These are phyloP conservation scores for Lichtheimia ramosa DNA, from an alignment of 371 early-diverging fungal species.

Conservation along the genomic window DNA sequence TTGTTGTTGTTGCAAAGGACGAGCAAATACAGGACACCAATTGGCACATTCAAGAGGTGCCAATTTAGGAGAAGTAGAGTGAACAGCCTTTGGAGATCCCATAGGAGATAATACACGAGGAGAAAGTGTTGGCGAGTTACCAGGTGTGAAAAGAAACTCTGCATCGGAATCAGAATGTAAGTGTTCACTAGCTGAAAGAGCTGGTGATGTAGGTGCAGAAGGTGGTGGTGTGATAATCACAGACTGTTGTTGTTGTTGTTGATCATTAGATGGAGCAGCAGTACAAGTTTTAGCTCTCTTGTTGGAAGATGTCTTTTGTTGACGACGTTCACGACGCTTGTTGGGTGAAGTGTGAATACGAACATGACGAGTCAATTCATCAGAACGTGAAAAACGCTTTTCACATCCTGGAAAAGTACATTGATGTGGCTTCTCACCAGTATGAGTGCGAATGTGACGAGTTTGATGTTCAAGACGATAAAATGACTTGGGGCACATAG, in stretches of 20 bases:
- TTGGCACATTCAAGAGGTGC: slow-evolving; percentile 32
- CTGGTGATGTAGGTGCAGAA: slow-evolving; percentile 50
- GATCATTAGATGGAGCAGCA: neutral
- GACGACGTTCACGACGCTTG: slow-evolving; percentile 14
- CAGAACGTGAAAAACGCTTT: slow-evolving; percentile 77
- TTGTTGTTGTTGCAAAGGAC: slow-evolving; percentile 10
- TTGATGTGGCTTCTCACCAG: slow-evolving; percentile 81
- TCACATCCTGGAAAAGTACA: slow-evolving; percentile 72
- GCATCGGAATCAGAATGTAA: slow-evolving; percentile 39
- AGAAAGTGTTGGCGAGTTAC: slow-evolving; percentile 40
- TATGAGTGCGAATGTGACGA: slow-evolving; percentile 82
- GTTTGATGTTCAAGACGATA: slow-evolving; percentile 71
- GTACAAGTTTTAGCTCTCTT: neutral
- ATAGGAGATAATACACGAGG: slow-evolving; percentile 16
- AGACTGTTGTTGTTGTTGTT: slow-evolving; percentile 5
- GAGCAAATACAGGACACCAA: slow-evolving; percentile 18
- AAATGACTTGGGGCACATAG: slow-evolving; percentile 65
- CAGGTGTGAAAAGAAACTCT: slow-evolving; percentile 45
- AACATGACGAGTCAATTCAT: slow-evolving; percentile 66
- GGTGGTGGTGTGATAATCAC: slow-evolving; percentile 11
- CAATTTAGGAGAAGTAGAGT: slow-evolving; percentile 13
- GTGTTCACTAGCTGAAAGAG: slow-evolving; percentile 32
- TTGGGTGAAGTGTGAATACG: slow-evolving; percentile 61
- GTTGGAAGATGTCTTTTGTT: neutral
- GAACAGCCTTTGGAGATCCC: slow-evolving; percentile 11